Percentiles rank a stretch among this genome's conserved stretches.
Evolutionary conservation across 306 rosid genomes (phyloP).

Genomic region (Oemleria cerasiformis): DNA sequence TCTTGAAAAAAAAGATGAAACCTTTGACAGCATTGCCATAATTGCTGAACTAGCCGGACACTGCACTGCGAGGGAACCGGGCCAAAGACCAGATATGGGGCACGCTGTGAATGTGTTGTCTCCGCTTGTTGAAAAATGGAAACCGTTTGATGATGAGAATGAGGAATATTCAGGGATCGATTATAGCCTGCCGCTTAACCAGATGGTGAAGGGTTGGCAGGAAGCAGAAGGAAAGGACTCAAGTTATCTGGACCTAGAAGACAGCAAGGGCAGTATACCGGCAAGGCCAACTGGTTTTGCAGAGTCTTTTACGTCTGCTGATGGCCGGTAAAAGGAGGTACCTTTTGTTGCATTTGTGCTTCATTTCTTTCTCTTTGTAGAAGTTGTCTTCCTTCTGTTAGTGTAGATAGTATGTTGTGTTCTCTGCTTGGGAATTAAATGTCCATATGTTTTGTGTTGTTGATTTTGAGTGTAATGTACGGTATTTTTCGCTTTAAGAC

Average conservation of each 20-base stretch:
- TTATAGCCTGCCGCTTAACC: conserved; percentile 85
- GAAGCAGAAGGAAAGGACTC: conserved; percentile 86
- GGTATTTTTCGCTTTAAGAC: conserved; percentile 35
- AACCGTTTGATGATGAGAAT: conserved; percentile 63
- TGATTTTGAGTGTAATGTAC: conserved; percentile 35
- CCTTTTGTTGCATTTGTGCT: conserved; percentile 22
- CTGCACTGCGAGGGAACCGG: conserved; percentile 93
- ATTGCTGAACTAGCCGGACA: conserved; percentile 93
- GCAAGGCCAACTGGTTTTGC: conserved; percentile 95
- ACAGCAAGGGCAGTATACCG: conserved; percentile 93
- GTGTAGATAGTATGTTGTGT: conserved; percentile 52
- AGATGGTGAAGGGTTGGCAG: conserved; percentile 99
- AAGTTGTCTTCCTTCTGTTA: conserved; percentile 21
- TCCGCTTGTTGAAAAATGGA: conserved; percentile 96
- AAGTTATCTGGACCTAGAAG: conserved; percentile 64
- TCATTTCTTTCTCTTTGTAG: background rate
- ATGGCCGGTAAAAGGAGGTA: conserved; percentile 72
- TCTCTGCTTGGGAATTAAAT: conserved; percentile 31
- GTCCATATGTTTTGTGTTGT: conserved; percentile 28
- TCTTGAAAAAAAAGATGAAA: conserved; percentile 75
- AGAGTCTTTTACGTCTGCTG: conserved; percentile 88
- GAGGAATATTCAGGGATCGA: conserved; percentile 91
- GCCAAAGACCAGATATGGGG: conserved; percentile 94
- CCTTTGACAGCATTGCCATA: conserved; percentile 52
- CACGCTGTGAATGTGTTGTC: conserved; percentile 80